phyloP scores from a whole-genome alignment of 2,329 filamentous ascomycete genomes.

The Aspergillus neotritici region DNA sequence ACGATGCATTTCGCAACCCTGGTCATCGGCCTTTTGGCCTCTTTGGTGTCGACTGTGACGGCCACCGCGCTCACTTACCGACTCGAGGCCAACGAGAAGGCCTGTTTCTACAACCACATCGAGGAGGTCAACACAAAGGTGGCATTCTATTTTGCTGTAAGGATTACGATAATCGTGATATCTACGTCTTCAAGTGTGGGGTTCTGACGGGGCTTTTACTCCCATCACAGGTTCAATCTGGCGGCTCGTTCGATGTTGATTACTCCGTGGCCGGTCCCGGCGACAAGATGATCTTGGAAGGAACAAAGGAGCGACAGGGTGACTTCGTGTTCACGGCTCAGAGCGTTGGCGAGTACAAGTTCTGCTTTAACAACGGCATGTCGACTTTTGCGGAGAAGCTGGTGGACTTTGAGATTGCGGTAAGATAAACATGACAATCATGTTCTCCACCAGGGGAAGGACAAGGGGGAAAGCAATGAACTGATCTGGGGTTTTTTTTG shows the following conservation, averaged over 20 bases:
- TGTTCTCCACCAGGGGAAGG: not conserved
- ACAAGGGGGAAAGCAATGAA: not conserved
- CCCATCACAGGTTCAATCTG: conserved; percentile 78
- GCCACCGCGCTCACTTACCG: conserved; percentile 94
- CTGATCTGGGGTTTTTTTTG: not conserved
- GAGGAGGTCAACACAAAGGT: conserved; percentile 78
- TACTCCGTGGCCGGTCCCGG: conserved; percentile 80
- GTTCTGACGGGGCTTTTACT: not conserved
- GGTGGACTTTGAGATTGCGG: conserved; percentile 95
- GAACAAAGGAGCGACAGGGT: conserved; percentile 86
- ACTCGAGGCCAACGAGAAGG: conserved; percentile 81
- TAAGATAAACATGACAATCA: conserved; percentile 32
- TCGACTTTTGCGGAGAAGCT: conserved; percentile 96
- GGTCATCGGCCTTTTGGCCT: conserved; percentile 64
- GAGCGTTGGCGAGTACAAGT: conserved; percentile 80
- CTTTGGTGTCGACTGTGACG: conserved; percentile 62
- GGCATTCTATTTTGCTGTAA: conserved; percentile 96
- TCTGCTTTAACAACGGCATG: conserved; percentile 99
- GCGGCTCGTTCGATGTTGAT: conserved; percentile 95
- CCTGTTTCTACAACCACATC: conserved; percentile 85
- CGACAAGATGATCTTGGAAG: conserved; percentile 75
- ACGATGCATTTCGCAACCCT: conserved; percentile 62
- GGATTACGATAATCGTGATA: conserved; percentile 30
- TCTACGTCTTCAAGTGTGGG: not conserved
- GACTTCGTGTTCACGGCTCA: conserved; percentile 97